A percentile compares a stretch with the other conserved stretches of the same genome.
phyloP scores from a whole-genome alignment of 345 rosid species.

The Rhodamnia rubescens region DNA sequence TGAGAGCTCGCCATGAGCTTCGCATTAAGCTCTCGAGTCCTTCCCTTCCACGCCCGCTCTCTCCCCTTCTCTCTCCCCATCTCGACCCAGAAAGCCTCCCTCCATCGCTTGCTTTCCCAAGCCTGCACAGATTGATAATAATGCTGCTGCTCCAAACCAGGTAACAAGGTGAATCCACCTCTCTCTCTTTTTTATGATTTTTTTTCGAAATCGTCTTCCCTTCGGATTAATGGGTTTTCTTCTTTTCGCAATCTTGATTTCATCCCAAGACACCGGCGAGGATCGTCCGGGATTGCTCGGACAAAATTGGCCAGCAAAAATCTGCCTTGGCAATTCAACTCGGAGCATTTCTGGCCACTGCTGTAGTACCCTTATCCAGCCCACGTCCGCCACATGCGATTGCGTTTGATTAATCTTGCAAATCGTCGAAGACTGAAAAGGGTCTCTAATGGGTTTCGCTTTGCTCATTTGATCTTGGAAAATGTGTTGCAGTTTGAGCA shows the following conservation, averaged over 20 bases:
- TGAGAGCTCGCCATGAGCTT: background rate
- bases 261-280: background rate
- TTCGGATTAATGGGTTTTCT: background rate
- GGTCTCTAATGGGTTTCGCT: background rate
- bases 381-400: background rate
- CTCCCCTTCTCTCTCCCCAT: background rate
- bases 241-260: background rate
- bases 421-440: background rate
- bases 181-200: background rate
- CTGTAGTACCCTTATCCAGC: slow-evolving; percentile 12
- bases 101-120: background rate
- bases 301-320: slow-evolving; percentile 17
- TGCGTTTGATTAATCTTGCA: background rate
- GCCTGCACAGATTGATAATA: background rate
- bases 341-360: slow-evolving; percentile 38
- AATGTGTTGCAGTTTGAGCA: slow-evolving; percentile 35
- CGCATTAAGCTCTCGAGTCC: background rate
- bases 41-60: background rate
- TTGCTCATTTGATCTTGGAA: background rate
- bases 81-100: background rate
- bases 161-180: background rate
- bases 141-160: background rate
- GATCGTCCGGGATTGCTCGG: background rate
- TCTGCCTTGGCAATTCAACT: slow-evolving; percentile 38
- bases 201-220: background rate